Conservation (phyloP, 1,284 basidiomycete species). For the Vanrija pseudolonga region DNA sequence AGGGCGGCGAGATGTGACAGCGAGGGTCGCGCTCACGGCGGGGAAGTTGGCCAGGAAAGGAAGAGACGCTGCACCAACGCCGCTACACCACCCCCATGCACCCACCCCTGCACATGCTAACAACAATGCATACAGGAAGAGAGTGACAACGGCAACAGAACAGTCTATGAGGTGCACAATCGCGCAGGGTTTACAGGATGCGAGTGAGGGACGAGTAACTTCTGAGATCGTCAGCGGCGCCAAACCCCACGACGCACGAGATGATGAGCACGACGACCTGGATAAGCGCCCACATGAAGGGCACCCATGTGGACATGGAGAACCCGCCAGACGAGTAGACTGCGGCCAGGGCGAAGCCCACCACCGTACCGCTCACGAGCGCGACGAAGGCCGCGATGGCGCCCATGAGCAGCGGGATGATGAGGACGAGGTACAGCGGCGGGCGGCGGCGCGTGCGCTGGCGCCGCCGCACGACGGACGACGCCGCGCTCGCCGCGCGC, state of each 20-base stretch:
- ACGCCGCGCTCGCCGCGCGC: background rate
- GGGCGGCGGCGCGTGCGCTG: constrained; percentile 23
- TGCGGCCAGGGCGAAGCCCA: constrained; percentile 67
- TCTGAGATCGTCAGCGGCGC: constrained; percentile 14
- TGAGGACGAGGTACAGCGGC: constrained; percentile 35
- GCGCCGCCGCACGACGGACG: background rate
- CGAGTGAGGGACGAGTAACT: constrained; percentile 43
- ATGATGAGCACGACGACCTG: constrained; percentile 65
- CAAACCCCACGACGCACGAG: constrained; percentile 22
- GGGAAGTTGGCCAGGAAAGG: no score
- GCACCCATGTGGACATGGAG: constrained; percentile 80
- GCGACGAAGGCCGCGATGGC: constrained; percentile 60
- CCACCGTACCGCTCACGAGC: constrained; percentile 64
- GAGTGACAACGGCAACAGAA: no score
- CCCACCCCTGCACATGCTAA: no score
- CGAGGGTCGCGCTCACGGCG: no score
- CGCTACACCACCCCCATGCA: no score
- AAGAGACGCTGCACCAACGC: no score
- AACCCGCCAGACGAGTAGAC: constrained; percentile 66
- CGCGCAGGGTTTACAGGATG: constrained; percentile 23
- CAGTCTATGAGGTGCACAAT: no score
- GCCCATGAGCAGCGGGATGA: constrained; percentile 30
- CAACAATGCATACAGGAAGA: no score
- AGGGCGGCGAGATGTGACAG: no score
- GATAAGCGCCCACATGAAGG: constrained; percentile 69